These are phyloP conservation scores for Noccaea caerulescens DNA, from an alignment of 345 rosid genomes.

Conservation along the genomic window DNA sequence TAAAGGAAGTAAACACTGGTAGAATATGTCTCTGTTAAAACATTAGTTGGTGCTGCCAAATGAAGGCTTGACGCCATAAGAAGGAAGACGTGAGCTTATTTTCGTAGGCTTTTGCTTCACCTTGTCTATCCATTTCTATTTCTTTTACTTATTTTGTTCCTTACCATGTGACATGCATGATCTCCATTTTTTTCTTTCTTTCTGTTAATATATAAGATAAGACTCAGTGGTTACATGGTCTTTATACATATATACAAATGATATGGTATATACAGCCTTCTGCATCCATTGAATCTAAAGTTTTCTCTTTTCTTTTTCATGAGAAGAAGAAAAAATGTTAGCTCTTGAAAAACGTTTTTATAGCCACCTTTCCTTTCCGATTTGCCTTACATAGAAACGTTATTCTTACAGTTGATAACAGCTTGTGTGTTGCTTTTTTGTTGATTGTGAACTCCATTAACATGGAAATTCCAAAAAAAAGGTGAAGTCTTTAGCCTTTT, in stretches of 20 bases:
- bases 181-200: constrained; percentile 26
- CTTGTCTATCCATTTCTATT: constrained; percentile 35
- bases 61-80: constrained; percentile 16
- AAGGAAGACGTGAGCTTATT: constrained; percentile 34
- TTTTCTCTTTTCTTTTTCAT: constrained; percentile 6
- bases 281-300: constrained; percentile 27
- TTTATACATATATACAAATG: constrained; percentile 9
- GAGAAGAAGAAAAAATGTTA: constrained; percentile 14
- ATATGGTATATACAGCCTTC: not conserved
- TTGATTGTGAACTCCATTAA: constrained; percentile 36
- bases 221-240: constrained; percentile 34
- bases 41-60: constrained; percentile 34
- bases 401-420: constrained; percentile 33
- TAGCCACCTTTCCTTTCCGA: constrained; percentile 36
- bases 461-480: constrained; percentile 32
- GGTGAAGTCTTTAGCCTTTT: constrained; percentile 11
- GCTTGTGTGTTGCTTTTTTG: constrained; percentile 38
- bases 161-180: constrained; percentile 3
- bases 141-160: constrained; percentile 30
- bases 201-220: constrained; percentile 26
- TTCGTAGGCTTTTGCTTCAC: constrained; percentile 26
- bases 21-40: constrained; percentile 22
- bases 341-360: constrained; percentile 15
- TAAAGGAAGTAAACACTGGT: constrained; percentile 29
- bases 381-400: constrained; percentile 36